Conservation (phyloP, 176 grass and related monocot genomes). For the Dendrocalamus sinicus region DNA sequence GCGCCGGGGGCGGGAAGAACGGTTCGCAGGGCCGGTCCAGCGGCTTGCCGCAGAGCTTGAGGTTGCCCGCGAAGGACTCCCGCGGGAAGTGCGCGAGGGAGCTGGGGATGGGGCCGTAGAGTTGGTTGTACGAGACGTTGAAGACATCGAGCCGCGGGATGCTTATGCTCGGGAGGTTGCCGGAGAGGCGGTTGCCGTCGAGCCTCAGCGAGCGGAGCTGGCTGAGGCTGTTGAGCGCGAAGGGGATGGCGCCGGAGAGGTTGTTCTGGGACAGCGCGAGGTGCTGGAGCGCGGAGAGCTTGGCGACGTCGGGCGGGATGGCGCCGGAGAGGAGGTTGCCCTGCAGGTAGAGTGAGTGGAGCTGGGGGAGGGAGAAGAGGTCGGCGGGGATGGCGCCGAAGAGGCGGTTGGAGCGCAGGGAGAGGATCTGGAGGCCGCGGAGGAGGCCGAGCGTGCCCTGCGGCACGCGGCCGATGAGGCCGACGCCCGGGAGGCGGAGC, state of each 20-base stretch:
- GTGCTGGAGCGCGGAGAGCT: slow-evolving; percentile 52
- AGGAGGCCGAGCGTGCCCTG: slow-evolving; percentile 46
- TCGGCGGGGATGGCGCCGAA: slow-evolving; percentile 62
- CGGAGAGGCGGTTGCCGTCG: slow-evolving; percentile 65
- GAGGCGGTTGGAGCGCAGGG: slow-evolving; percentile 81
- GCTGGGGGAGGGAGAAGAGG: slow-evolving; percentile 46
- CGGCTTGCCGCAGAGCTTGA: slow-evolving; percentile 61
- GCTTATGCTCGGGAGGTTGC: slow-evolving; percentile 63
- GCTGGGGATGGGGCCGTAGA: slow-evolving; percentile 74
- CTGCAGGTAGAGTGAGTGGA: slow-evolving; percentile 66
- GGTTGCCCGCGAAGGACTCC: slow-evolving; percentile 63
- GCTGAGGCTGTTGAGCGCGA: slow-evolving; percentile 39
- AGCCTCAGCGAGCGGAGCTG: slow-evolving; percentile 47
- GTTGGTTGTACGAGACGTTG: slow-evolving; percentile 75
- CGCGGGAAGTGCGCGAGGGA: slow-evolving; percentile 55
- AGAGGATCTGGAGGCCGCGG: slow-evolving; percentile 50
- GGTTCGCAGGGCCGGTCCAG: slow-evolving; percentile 48
- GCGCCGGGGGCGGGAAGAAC: slow-evolving; percentile 45
- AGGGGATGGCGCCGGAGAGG: slow-evolving; percentile 56
- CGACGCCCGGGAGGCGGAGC: slow-evolving; percentile 70
- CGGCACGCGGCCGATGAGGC: slow-evolving; percentile 59
- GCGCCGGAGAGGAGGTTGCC: slow-evolving; percentile 57
- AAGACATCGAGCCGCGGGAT: slow-evolving; percentile 49
- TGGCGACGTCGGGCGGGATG: slow-evolving; percentile 35
- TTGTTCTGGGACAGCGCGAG: slow-evolving; percentile 68